Percentiles rank a stretch among this genome's conserved stretches.
phyloP scores from a whole-genome alignment of 495 filamentous ascomycete species.

The Hyphodiscus hymeniophilus region DNA sequence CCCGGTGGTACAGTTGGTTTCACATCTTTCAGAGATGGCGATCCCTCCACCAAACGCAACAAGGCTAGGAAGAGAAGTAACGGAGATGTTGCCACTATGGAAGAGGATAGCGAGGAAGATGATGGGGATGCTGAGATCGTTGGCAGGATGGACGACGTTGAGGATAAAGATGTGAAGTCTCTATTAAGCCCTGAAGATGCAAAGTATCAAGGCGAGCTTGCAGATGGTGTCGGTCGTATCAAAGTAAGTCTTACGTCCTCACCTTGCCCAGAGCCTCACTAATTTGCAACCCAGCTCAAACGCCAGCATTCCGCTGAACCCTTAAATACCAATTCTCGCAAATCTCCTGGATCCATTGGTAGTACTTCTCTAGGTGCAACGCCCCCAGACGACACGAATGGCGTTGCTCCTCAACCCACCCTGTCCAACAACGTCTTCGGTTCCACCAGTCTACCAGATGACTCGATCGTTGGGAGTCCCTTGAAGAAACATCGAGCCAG shows the following conservation, averaged over 20 bases:
- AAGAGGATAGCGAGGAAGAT: constrained; percentile 65
- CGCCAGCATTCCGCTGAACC: constrained; percentile 86
- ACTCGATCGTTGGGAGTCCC: constrained; percentile 62
- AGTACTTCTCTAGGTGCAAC: constrained; percentile 29
- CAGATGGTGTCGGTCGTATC: constrained; percentile 85
- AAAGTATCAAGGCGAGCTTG: constrained; percentile 72
- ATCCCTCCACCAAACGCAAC: constrained; percentile 38
- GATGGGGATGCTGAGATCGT: constrained; percentile 48
- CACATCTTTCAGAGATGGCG: constrained; percentile 72
- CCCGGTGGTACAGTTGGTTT: constrained; percentile 81
- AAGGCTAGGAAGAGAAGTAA: constrained; percentile 52
- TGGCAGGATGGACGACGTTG: constrained; percentile 61
- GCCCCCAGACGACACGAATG: constrained; percentile 23
- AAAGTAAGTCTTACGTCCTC: constrained; percentile 51
- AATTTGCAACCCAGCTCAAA: constrained; percentile 60
- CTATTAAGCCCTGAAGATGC: constrained; percentile 66
- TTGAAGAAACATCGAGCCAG: constrained; percentile 77
- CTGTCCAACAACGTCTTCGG: constrained; percentile 18
- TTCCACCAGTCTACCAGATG: constrained; percentile 24
- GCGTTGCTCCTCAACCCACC: constrained; percentile 19
- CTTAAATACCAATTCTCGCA: constrained; percentile 35
- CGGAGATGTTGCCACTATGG: constrained; percentile 31
- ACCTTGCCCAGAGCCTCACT: constrained; percentile 13
- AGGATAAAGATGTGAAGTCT: constrained; percentile 59
- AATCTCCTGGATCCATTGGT: constrained; percentile 37